phyloP scores from a whole-genome alignment of 139 green algal species.

The Coelastrella sp. region DNA sequence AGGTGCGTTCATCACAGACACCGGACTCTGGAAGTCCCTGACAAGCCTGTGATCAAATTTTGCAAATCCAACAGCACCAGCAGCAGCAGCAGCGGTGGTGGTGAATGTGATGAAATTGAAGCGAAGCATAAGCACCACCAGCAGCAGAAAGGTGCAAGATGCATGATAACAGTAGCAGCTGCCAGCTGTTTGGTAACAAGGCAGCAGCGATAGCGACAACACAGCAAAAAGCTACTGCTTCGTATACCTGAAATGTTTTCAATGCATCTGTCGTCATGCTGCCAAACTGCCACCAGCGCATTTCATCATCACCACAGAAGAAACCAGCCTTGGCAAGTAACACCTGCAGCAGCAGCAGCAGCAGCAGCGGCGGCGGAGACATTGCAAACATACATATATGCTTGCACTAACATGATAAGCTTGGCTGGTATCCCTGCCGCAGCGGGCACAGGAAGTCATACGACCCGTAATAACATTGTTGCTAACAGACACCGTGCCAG shows the following conservation, averaged over 20 bases:
- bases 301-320: constrained; percentile 67
- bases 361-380: neutral
- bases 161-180: no score
- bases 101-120: neutral
- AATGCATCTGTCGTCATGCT: constrained; percentile 51
- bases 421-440: no score
- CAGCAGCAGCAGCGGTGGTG: neutral
- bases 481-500: neutral
- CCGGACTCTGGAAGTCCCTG: constrained; percentile 76
- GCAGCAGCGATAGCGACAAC: no score
- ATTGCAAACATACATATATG: neutral
- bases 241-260: constrained; percentile 72
- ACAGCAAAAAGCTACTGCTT: no score
- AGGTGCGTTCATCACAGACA: constrained; percentile 72
- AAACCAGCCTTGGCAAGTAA: constrained; percentile 55
- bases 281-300: constrained; percentile 73
- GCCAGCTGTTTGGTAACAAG: no score
- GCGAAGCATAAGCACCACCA: no score
- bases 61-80: neutral
- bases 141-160: no score
- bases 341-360: constrained; percentile 47
- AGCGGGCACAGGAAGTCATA: no score
- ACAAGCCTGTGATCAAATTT: constrained; percentile 73
- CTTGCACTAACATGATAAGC: no score
- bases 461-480: neutral